Base-by-base conservation (phyloP, 2,329 filamentous ascomycete species). In the Cytospora chrysosperma region DNA sequence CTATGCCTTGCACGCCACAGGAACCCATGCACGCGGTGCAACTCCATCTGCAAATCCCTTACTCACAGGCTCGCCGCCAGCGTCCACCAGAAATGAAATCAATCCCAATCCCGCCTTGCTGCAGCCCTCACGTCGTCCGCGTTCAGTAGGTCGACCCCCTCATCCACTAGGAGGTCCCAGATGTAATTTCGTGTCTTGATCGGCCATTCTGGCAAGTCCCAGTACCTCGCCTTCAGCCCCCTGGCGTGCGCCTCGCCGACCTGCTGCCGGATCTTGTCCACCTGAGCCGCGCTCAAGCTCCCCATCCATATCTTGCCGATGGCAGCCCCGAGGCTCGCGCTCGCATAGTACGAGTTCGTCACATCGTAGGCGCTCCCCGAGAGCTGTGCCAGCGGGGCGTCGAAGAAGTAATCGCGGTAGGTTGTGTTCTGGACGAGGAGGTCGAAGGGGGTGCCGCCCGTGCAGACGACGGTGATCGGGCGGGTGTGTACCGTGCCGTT, bases 381-480 rank as follows among this genome's bases (percentile, higher is more conserved):
- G 4, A 81, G 70, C 70, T 75, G 70, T 61, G 79, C 73, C 0
- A 90, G 77, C 0, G 87, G 87, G 0, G 88, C 88, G 68, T 91
- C 88, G 70, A 86, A 88, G 73, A 89, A 89, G 61, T 85, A 76
- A 72, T 90, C 86, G 32, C 85, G 78, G 66, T 84, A 80, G 1
- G 80, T 84, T 7, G 75, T 68, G 69, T 85, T 84, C n/a, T 76
- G 72, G 4, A 80, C 75, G 12, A 90, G 70, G 10, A 82, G 70
- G 61, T 85, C 79, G 69, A 88, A 87, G 0, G 82, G 85, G 0
- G 85, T 82, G 67, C 84, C 84, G 15, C 90, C 89, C 1, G 88
- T 90, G 1, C 83, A 87, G 2, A 92, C 87, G 2, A 92, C 82
- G 0, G 88, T 92, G 40, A 92, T 74, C 0, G 86, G 85, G 1